Conservation (phyloP, 1,284 basidiomycete species). For the Microstroma glucosiphilum region DNA sequence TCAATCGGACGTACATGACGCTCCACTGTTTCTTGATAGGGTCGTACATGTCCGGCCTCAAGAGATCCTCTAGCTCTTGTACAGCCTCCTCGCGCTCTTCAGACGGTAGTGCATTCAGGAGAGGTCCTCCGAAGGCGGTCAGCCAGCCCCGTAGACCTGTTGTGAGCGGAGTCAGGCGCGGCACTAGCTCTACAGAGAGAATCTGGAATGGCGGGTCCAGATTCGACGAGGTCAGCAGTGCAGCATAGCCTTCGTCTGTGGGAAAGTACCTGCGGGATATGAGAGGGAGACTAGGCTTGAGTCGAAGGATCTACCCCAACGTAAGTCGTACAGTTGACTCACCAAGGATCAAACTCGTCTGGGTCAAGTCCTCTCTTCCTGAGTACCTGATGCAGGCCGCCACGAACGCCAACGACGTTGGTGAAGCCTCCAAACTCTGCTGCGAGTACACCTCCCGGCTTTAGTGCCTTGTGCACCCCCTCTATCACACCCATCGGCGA, state of each 20-base stretch:
- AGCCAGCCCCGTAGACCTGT: slow-evolving; percentile 13
- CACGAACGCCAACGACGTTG: slow-evolving; percentile 16
- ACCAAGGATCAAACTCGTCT: slow-evolving; percentile 15
- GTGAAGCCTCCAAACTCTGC: slow-evolving; percentile 15
- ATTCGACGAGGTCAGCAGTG: slow-evolving; percentile 6
- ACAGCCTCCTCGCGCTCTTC: slow-evolving; percentile 10
- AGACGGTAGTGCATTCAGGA: slow-evolving; percentile 13
- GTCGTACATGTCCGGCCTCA: slow-evolving; percentile 18
- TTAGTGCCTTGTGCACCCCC: slow-evolving; percentile 13
- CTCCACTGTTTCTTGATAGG: slow-evolving; percentile 11
- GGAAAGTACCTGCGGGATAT: slow-evolving; percentile 13
- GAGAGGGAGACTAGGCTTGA: no score
- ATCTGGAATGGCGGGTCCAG: slow-evolving; percentile 7
- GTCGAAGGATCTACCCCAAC: no score
- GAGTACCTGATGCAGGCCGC: slow-evolving; percentile 11
- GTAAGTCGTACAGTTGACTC: no score
- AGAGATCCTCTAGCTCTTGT: slow-evolving; percentile 7
- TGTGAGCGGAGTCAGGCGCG: slow-evolving; percentile 15
- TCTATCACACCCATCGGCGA: slow-evolving; percentile 11
- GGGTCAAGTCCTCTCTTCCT: slow-evolving; percentile 12
- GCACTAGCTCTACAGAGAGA: slow-evolving; percentile 10
- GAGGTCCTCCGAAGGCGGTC: slow-evolving; percentile 16
- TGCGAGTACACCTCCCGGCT: slow-evolving; percentile 9
- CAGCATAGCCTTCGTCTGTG: slow-evolving; percentile 11
- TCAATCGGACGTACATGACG: slow-evolving; percentile 9